phyloP scores from a whole-genome alignment of 2,329 filamentous ascomycete genomes.

The Colletotrichum cereale region DNA sequence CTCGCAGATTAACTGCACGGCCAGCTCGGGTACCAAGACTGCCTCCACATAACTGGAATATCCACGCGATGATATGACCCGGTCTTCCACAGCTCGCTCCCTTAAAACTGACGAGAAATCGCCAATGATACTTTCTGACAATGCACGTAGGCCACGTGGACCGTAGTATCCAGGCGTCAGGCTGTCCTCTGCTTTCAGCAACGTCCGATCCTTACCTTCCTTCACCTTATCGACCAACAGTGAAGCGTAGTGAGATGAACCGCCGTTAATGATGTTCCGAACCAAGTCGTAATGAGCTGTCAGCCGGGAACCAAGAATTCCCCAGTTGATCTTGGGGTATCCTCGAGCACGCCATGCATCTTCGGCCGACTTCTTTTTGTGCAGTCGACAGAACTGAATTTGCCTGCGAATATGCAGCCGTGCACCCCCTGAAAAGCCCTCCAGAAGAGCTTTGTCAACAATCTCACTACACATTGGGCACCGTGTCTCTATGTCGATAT shows the following conservation, averaged over 20 bases:
- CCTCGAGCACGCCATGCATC: slow-evolving; percentile 62
- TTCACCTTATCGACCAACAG: slow-evolving; percentile 67
- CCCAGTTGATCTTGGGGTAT: slow-evolving; percentile 82
- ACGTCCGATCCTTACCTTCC: slow-evolving; percentile 69
- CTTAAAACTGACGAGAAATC: slow-evolving; percentile 72
- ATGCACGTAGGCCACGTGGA: slow-evolving; percentile 75
- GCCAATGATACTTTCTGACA: slow-evolving; percentile 77
- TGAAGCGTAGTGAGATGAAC: slow-evolving; percentile 71
- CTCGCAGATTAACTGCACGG: slow-evolving; percentile 67
- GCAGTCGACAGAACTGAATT: slow-evolving; percentile 72
- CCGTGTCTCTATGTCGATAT: slow-evolving; percentile 18
- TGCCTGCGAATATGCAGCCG: slow-evolving; percentile 70
- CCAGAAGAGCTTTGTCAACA: slow-evolving; percentile 68
- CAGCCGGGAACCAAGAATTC: slow-evolving; percentile 69
- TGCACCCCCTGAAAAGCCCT: slow-evolving; percentile 61
- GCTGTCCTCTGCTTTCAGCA: slow-evolving; percentile 68
- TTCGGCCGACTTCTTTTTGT: slow-evolving; percentile 68
- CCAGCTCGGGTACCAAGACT: slow-evolving; percentile 81
- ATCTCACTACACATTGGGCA: slow-evolving; percentile 77
- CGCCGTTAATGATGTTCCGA: slow-evolving; percentile 70
- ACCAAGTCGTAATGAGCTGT: slow-evolving; percentile 67
- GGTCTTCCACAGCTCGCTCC: slow-evolving; percentile 72
- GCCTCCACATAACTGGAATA: slow-evolving; percentile 77
- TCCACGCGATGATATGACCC: slow-evolving; percentile 74
- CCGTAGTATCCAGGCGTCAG: slow-evolving; percentile 88